Evolutionary conservation across 305 asterid genomes (phyloP).

Genomic region (Salvia sclarea): DNA sequence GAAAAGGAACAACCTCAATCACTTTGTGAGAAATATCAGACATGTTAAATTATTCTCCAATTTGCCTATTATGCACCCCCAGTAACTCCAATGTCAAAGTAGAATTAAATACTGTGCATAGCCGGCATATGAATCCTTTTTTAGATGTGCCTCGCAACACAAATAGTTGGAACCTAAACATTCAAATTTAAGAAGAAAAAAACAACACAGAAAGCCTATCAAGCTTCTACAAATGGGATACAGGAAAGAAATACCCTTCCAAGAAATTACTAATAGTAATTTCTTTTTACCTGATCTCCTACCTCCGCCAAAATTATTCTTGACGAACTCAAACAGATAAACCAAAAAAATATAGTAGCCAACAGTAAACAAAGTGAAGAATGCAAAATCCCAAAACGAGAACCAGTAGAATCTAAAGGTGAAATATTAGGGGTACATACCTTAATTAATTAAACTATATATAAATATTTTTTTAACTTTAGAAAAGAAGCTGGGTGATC

Average conservation of each 20-base stretch:
- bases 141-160: not conserved
- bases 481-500: slow-evolving; percentile 2
- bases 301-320: not conserved
- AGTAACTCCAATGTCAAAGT: not conserved
- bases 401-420: slow-evolving; percentile 3
- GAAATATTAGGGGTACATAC: not conserved
- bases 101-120: not conserved
- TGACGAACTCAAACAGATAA: not conserved
- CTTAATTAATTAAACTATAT: slow-evolving; percentile 3
- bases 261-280: not conserved
- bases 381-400: not conserved
- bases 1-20: not conserved
- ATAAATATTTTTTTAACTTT: not conserved
- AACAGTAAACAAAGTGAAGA: not conserved
- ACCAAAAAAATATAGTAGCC: no score
- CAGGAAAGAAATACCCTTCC: not conserved
- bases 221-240: not conserved
- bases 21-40: no score
- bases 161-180: not conserved
- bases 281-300: not conserved
- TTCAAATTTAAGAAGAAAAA: not conserved
- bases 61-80: not conserved
- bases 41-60: not conserved
- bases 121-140: not conserved
- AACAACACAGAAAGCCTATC: not conserved